Evolutionary conservation across 352 stramenopile genomes (phyloP), one percentile per base, ranked within the genome.

Genomic region (Phytophthora brassicae): DNA sequence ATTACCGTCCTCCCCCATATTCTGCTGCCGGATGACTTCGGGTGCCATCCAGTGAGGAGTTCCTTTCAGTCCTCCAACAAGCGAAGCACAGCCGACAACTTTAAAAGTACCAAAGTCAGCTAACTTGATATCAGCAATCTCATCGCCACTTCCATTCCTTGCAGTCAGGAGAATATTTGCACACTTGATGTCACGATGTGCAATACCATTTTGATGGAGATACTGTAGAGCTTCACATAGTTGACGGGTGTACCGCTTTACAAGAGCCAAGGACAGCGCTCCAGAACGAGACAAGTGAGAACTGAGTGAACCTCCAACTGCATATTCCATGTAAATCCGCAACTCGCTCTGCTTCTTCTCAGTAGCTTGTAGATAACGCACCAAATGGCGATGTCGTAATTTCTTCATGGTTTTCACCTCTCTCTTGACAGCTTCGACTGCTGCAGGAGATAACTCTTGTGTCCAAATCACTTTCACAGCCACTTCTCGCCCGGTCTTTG

Each of bases 21-120:
- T 56, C 17, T 64, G 59, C 31, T 65, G 56, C 0, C 42, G 46
- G 43, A 97, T 96, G 11, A 98, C 83, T 45, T 97, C 92, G 0
- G 90, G 92, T 0, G 92, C 91, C 89, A 97, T 98, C 90, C 90
- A 98, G 29, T 94, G 88, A 0, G 89, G 87, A 2, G 92, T 97
- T 1, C 92, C 90, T 58, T 96, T 96, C 24, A 97, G 60, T 0
- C 89, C 87, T 5, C 74, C 79, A 3, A 93, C 75, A 13, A 96
- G 68, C 26, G 79, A 92, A 3, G 75, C 70, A 16, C 70, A 83
- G 17, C 81, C 81, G 14, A 89, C 70, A 41, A 89, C 70, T 66
- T 94, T 95, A 19, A 88, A 88, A 9, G 77, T 77, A 1, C 84
- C 84, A 52, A 95, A 94, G 57, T 95, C 86, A 0, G 72, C 84